Evolutionary conservation across 371 early-diverging fungal genomes (phyloP).

Genomic region (Nematocida displodere): DNA sequence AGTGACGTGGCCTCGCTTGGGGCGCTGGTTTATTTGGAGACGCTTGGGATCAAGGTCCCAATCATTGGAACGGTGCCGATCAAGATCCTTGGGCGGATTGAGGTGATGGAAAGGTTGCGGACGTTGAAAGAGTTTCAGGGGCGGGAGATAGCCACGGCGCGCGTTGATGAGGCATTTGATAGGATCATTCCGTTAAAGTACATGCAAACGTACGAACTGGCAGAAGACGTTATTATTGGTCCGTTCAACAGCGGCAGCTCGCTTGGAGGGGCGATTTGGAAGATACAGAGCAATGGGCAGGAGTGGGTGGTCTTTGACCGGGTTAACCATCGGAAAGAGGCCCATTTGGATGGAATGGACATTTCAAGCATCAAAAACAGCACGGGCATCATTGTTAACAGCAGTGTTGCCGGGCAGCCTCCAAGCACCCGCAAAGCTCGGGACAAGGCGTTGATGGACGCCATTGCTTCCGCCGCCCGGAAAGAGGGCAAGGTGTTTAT

Average conservation of each 20-base stretch:
- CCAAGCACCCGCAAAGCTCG: slow-evolving; percentile 53
- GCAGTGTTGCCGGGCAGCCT: slow-evolving; percentile 70
- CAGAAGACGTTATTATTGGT: slow-evolving; percentile 76
- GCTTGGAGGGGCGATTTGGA: slow-evolving; percentile 91
- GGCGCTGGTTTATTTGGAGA: slow-evolving; percentile 75
- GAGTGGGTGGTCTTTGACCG: slow-evolving; percentile 86
- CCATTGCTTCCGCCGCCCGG: slow-evolving; percentile 67
- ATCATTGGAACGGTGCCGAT: slow-evolving; percentile 85
- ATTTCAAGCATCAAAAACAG: slow-evolving; percentile 72
- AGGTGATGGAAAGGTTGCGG: slow-evolving; percentile 70
- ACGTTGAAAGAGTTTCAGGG: slow-evolving; percentile 70
- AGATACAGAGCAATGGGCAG: slow-evolving; percentile 81
- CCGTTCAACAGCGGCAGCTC: slow-evolving; percentile 88
- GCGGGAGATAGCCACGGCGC: slow-evolving; percentile 68
- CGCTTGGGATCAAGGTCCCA: slow-evolving; percentile 75
- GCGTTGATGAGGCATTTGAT: slow-evolving; percentile 76
- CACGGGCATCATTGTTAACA: slow-evolving; percentile 72
- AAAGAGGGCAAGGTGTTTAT: slow-evolving; percentile 80
- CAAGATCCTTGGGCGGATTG: slow-evolving; percentile 79
- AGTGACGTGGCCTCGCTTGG: slow-evolving; percentile 79
- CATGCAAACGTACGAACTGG: slow-evolving; percentile 78
- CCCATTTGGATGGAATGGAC: slow-evolving; percentile 69
- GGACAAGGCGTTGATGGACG: slow-evolving; percentile 54
- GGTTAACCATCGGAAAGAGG: slow-evolving; percentile 84
- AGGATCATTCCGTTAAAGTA: slow-evolving; percentile 75